A percentile compares a stretch with the other conserved stretches of the same genome.
Evolutionary conservation across 805 yeast species (phyloP).

Genomic region (Metschnikowia anglica): DNA sequence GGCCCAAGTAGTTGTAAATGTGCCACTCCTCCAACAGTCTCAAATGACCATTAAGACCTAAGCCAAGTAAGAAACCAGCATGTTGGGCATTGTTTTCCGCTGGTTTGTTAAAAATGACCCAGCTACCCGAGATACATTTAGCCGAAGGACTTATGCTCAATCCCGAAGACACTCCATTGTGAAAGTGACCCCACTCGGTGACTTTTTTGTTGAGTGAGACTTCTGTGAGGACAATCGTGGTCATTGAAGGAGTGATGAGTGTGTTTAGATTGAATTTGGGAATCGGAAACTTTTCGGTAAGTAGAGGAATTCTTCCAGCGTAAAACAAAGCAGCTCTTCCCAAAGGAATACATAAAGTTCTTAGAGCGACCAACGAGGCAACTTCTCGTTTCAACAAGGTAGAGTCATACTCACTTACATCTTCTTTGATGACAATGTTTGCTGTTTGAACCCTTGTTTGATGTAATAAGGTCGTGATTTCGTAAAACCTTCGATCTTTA

Average conservation of each 20-base stretch:
- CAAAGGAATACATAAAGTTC: conserved; percentile 74
- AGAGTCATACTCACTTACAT: conserved; percentile 54
- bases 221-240: conserved; percentile 60
- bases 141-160: conserved; percentile 68
- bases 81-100: conserved; percentile 70
- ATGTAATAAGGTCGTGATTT: conserved; percentile 69
- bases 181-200: conserved; percentile 83
- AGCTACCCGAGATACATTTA: conserved; percentile 75
- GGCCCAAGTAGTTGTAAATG: conserved; percentile 87
- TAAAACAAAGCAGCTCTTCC: conserved; percentile 77
- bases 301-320: conserved; percentile 68
- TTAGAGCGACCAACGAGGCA: conserved; percentile 58
- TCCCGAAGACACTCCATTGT: conserved; percentile 89
- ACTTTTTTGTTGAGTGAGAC: conserved; percentile 48
- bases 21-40: conserved; percentile 91
- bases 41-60: conserved; percentile 90
- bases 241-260: conserved; percentile 60
- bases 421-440: conserved; percentile 38
- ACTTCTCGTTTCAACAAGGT: conserved; percentile 55
- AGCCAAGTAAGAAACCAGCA: conserved; percentile 91
- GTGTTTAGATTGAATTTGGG: conserved; percentile 73
- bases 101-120: conserved; percentile 89
- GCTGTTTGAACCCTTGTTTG: conserved; percentile 65
- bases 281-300: conserved; percentile 81
- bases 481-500: conserved; percentile 75